Conservation (phyloP, 495 filamentous ascomycete species). For the Penicillium chermesinum region DNA sequence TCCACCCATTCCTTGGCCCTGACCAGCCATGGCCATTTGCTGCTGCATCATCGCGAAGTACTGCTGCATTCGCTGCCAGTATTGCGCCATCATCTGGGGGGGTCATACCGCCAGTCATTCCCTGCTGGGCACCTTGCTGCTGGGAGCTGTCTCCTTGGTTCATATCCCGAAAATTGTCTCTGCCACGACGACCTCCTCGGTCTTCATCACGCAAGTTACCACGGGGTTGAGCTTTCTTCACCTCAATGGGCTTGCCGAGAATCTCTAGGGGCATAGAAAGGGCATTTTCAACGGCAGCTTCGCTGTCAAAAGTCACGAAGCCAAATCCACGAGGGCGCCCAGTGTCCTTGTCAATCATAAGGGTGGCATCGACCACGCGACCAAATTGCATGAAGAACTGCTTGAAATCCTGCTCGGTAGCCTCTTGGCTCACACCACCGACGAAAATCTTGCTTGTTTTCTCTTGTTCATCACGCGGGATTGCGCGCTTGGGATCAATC, state of each 20-base stretch:
- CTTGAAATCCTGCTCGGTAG: slow-evolving; percentile 90
- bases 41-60: slow-evolving; percentile 95
- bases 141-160: slow-evolving; percentile 36
- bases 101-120: slow-evolving; percentile 62
- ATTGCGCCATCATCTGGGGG: slow-evolving; percentile 97
- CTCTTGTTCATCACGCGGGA: slow-evolving; percentile 96
- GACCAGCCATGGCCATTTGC: slow-evolving; percentile 49
- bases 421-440: slow-evolving; percentile 94
- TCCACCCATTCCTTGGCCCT: slow-evolving; percentile 41
- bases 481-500: slow-evolving; percentile 98
- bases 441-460: slow-evolving; percentile 98
- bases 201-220: slow-evolving; percentile 93
- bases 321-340: slow-evolving; percentile 93
- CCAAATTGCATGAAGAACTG: slow-evolving; percentile 96
- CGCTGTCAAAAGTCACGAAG: slow-evolving; percentile 98
- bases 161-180: slow-evolving; percentile 56
- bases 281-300: slow-evolving; percentile 89
- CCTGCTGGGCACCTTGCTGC: slow-evolving; percentile 45
- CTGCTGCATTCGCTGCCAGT: slow-evolving; percentile 95
- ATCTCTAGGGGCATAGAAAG: slow-evolving; percentile 81
- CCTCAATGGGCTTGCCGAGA: slow-evolving; percentile 91
- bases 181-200: slow-evolving; percentile 50
- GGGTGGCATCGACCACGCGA: slow-evolving; percentile 89
- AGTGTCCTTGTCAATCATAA: slow-evolving; percentile 99
- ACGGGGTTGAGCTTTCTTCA: slow-evolving; percentile 94